These are phyloP conservation scores for Dendrobium catenatum DNA, from an alignment of 106 monocot genomes.

Conservation along the genomic window DNA sequence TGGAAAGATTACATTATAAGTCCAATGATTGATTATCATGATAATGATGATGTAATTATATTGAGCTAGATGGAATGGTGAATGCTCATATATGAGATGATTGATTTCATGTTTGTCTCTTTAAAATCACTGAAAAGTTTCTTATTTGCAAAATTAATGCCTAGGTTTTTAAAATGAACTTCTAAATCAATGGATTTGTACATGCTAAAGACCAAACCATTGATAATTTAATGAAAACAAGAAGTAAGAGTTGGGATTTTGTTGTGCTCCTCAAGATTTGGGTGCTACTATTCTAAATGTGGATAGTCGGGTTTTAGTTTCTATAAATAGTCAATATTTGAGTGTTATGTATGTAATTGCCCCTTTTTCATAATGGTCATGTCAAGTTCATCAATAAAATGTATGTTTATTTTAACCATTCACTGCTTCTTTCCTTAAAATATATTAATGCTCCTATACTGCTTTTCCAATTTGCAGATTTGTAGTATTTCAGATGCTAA, in stretches of 20 bases:
- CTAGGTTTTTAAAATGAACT: too few relatives aligned
- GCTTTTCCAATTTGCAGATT: background rate
- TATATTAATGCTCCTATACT: background rate
- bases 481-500: background rate
- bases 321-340: too few relatives aligned
- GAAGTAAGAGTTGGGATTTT: too few relatives aligned
- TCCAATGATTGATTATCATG: conserved; percentile 2
- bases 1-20: background rate
- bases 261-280: background rate
- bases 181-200: too few relatives aligned
- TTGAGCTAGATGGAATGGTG: background rate
- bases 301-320: too few relatives aligned
- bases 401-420: background rate
- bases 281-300: background rate
- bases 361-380: background rate
- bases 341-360: background rate
- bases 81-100: background rate
- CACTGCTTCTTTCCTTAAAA: background rate
- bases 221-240: too few relatives aligned
- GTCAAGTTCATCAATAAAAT: background rate
- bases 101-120: background rate
- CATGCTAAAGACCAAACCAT: too few relatives aligned
- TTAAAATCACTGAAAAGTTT: background rate
- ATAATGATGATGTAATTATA: background rate
- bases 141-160: too few relatives aligned